Evolutionary conservation across 164 flowering plant species (phyloP), one percentile per base, ranked within the genome.

Genomic region (Berberis thunbergii): DNA sequence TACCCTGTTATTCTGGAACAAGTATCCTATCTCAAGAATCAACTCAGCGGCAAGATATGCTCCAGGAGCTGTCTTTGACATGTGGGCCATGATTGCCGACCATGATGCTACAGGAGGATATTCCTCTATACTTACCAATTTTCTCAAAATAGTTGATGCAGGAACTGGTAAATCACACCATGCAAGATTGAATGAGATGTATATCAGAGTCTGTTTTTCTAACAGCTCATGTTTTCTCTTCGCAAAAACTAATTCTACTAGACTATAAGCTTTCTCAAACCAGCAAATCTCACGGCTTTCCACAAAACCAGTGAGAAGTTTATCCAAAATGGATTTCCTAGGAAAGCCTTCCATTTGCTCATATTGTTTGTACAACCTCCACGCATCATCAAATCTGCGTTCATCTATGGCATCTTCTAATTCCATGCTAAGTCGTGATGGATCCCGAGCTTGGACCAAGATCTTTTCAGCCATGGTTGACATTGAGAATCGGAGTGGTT

Each of bases 311-410:
- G 78, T 63, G 46, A 95, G 50, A 58, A 95, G 75, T 66, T 77
- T 82, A 71, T 79, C 87, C 43, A 95, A 77, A 57, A 86, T 65
- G 26, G 84, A 88, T 70, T 84, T 95, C 65, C 89, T 73, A 7
- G 96, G 96, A 73, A 88, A 84, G 45, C 97, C 97, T 57, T 89
- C 97, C 89, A 89, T 81, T 53, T 70, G 78, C 81, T 82, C 70
- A 69, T 86, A 83, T 57, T 81, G 85, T 60, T 86, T 83, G 65
- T 73, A 81, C 55, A 90, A 70, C 74, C 64, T 78, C 94, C 98
- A 93, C 3, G 82, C 76, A 71, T 84, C 91, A 69, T 74, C 70
- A 54, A 73, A 75, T 64, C 84, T 79, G 52, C 45, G 68, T 53
- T 85, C 90, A 6, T 80, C 80, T 60, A 85, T 69, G 1, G 96